phyloP scores from a whole-genome alignment of 2,329 filamentous ascomycete species.

The Amphichorda felina region DNA sequence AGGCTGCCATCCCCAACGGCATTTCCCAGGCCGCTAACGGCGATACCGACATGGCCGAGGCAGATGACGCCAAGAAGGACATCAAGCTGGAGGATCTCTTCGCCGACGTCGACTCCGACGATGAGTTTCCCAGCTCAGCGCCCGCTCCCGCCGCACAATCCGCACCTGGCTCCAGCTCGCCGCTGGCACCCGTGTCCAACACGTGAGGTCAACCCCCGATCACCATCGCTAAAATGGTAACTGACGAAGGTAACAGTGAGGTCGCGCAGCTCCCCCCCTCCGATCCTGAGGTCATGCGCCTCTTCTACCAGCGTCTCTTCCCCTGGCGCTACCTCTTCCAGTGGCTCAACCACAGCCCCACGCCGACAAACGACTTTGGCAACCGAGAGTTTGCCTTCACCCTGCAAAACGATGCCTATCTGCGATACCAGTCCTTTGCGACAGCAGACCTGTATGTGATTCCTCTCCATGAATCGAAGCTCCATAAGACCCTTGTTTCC shows the following conservation, averaged over 20 bases:
- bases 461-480: too few relatives aligned
- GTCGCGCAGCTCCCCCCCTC: constrained; percentile 34
- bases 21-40: constrained; percentile 11
- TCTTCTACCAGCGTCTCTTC: constrained; percentile 92
- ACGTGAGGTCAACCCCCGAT: constrained; percentile 18
- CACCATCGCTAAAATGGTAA: too few relatives aligned
- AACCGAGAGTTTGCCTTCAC: constrained; percentile 96
- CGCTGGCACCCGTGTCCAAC: constrained; percentile 27
- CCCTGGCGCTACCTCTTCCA: constrained; percentile 92
- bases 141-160: constrained; percentile 15
- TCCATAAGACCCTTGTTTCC: too few relatives aligned
- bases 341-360: constrained; percentile 91
- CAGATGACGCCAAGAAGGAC: constrained; percentile 24
- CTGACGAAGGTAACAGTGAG: constrained; percentile 11
- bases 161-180: constrained; percentile 25
- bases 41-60: constrained; percentile 26
- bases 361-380: constrained; percentile 75
- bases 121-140: constrained; percentile 45
- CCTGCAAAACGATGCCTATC: constrained; percentile 81
- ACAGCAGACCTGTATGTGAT: constrained; percentile 35
- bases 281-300: constrained; percentile 77
- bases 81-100: constrained; percentile 49
- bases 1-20: constrained; percentile 13
- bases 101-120: constrained; percentile 45
- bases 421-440: constrained; percentile 70